Evolutionary conservation across 1,284 basidiomycete species (phyloP), one percentile per base, ranked within the genome.

Genomic region (Ustilago sp.): DNA sequence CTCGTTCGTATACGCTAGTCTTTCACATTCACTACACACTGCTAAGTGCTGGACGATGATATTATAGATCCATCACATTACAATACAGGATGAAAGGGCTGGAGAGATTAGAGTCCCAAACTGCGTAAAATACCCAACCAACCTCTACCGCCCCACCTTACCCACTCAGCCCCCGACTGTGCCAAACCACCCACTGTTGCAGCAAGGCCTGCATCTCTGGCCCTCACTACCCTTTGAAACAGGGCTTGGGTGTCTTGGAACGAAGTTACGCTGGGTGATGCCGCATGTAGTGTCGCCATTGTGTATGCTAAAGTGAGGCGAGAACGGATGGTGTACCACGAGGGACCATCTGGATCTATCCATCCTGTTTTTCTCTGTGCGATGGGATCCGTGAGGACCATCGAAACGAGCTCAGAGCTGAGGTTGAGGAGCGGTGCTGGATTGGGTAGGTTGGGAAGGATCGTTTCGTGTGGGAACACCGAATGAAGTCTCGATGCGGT

Each of bases 121-220:
- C 68, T 71, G 13, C 75, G 7, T 0, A 78, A 45, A 2, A 66
- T 51, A 13, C 75, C 75, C 38, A 78, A 47, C 75, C 75, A 78
- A 0, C 75, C 75, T 8, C 75, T 51, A 1, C 64, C 68, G 2
- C 75, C 75, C 75, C 75, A 78, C 31, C 31, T 56, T 2, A 59
- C 32, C 75, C 74, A 77, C 17, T 69, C 56, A 1, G n/a, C 35
- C 0, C 32, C 47, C 5, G 35, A 54, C 3, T 11, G 36, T 32
- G 17, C n/a, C 12, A 58, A 1, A 0, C 28, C 38, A 4, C 15
- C 47, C 8, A 67, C 8, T 5, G 63, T 69, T 4, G 63, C 66
- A 0, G 43, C 36, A 3, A 70, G 0, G 1, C 75, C 70, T 1
- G 47, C 41, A 2, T 74, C 64, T 17, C 70, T 59, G 0, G 17